Conservation (phyloP, 345 rosid species). For the Eucalyptus grandis region DNA sequence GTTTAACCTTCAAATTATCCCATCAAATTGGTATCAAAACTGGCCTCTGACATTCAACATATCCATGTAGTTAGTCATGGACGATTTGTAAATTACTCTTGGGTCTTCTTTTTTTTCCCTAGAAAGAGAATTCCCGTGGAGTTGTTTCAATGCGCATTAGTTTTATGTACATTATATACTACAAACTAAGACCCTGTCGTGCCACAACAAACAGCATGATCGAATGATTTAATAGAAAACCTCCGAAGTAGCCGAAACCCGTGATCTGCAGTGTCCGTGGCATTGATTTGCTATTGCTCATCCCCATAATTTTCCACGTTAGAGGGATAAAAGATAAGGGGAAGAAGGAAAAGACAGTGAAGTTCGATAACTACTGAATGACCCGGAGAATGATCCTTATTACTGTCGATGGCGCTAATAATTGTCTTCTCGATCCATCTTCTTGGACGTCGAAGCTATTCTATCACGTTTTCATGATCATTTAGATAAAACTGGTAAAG, state of each 20-base stretch:
- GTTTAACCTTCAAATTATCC: too few relatives aligned
- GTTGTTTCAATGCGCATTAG: not conserved
- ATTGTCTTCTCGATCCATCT: not conserved
- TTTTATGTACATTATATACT: not conserved
- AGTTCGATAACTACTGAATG: not conserved
- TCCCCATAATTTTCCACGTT: not conserved
- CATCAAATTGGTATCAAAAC: too few relatives aligned
- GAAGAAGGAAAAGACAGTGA: not conserved
- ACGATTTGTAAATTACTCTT: not conserved
- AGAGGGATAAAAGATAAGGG: not conserved
- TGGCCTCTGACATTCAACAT: too few relatives aligned
- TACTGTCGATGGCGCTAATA: not conserved
- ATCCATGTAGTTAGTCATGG: not conserved
- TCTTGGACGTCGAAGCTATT: not conserved
- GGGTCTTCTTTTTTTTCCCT: not conserved
- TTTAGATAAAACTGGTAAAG: not conserved
- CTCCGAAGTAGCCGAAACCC: not conserved
- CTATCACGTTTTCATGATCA: not conserved
- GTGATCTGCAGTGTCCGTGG: not conserved
- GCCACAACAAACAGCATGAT: not conserved
- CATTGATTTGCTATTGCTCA: not conserved
- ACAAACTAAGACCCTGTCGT: not conserved
- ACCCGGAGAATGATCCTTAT: not conserved
- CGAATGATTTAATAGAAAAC: not conserved
- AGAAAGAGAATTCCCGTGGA: not conserved